A percentile compares a stretch with the other conserved stretches of the same genome.
Evolutionary conservation across 306 rosid genomes (phyloP).

Genomic region (Lablab purpureus): DNA sequence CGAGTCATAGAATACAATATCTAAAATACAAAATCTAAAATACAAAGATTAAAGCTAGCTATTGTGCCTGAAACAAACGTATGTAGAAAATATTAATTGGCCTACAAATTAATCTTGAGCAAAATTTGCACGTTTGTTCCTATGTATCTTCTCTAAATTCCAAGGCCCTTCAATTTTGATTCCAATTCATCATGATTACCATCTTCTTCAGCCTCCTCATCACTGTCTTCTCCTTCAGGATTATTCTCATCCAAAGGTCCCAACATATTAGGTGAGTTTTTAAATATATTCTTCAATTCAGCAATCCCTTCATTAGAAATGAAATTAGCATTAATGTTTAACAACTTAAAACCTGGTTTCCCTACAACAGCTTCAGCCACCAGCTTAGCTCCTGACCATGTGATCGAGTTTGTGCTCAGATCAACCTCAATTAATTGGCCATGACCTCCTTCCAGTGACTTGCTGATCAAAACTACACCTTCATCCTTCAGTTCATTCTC

Average conservation of each 20-base stretch:
- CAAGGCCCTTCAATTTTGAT: constrained; percentile 73
- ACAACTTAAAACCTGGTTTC: constrained; percentile 79
- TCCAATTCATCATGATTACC: constrained; percentile 72
- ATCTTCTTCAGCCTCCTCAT: constrained; percentile 66
- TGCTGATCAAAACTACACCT: constrained; percentile 75
- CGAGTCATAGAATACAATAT: constrained; percentile 25
- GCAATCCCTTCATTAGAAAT: constrained; percentile 86
- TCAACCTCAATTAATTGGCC: constrained; percentile 78
- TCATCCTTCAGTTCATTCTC: constrained; percentile 91
- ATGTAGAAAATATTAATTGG: constrained; percentile 38
- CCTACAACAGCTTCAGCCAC: constrained; percentile 75
- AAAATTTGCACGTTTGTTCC: constrained; percentile 38
- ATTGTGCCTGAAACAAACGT: constrained; percentile 38
- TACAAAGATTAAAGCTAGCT: constrained; percentile 47
- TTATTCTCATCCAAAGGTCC: constrained; percentile 91
- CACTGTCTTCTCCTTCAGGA: constrained; percentile 81
- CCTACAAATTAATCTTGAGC: constrained; percentile 45
- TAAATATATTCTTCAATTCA: constrained; percentile 65
- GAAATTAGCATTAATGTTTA: constrained; percentile 71
- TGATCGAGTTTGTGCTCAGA: constrained; percentile 66
- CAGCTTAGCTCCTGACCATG: constrained; percentile 82
- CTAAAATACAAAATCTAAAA: constrained; percentile 55
- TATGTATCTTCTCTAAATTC: constrained; percentile 62
- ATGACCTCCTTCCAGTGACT: constrained; percentile 73
- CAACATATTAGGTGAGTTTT: constrained; percentile 63